Conservation (phyloP, 805 yeast genomes). For the Candida coquimbonensis region DNA sequence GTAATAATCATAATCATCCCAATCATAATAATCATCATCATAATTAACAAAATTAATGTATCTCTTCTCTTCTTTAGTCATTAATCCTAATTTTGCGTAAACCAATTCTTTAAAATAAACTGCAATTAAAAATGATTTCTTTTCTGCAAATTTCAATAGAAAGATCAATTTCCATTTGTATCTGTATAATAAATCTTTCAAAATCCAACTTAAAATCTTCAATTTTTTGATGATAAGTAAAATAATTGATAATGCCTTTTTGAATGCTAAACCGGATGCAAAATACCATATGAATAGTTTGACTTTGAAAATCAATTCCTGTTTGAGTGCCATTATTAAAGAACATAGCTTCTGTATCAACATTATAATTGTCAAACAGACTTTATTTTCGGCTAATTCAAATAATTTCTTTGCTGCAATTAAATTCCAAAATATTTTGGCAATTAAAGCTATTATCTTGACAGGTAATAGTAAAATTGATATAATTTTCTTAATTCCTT, state of each 20-base stretch:
- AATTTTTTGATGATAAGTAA: conserved; percentile 13
- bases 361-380: conserved; percentile 7
- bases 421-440: conserved; percentile 13
- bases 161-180: conserved; percentile 18
- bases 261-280: conserved; percentile 9
- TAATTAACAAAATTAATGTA: conserved; percentile 5
- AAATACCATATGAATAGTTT: conserved; percentile 9
- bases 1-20: conserved; percentile 16
- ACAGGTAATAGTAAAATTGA: conserved; percentile 10
- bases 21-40: conserved; percentile 9
- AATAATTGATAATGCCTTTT: conserved; percentile 8
- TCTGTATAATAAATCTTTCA: conserved; percentile 17
- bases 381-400: conserved; percentile 12
- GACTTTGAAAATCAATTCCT: conserved; percentile 9
- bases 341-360: conserved; percentile 10
- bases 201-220: conserved; percentile 15
- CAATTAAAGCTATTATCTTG: conserved; percentile 3
- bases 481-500: conserved; percentile 5
- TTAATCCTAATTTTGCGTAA: conserved; percentile 12
- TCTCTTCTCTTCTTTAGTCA: conserved; percentile 7
- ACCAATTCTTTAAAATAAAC: conserved; percentile 12
- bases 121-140: conserved; percentile 9
- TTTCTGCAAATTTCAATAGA: conserved; percentile 7
- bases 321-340: conserved; percentile 9
- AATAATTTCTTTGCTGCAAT: conserved; percentile 14